Base-by-base conservation (phyloP, 1,284 basidiomycete species). In the Caloboletus firmus region DNA sequence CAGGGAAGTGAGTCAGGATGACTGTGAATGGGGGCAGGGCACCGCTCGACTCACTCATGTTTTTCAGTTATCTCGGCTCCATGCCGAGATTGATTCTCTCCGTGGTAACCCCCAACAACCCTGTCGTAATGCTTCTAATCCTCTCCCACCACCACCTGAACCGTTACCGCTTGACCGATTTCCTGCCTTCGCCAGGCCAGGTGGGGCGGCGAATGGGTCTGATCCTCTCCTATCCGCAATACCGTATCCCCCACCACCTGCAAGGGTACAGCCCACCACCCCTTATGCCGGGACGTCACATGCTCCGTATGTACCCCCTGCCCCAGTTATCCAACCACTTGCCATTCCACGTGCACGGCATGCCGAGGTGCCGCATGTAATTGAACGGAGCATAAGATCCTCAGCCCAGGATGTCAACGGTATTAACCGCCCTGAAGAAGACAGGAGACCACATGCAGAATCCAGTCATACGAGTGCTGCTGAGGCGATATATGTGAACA, bases 141-240 rank as follows among this genome's bases (percentile, higher is more conserved):
- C 79, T 6, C 71, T 80, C 10, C 79, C 79, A 26, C 64, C 70
- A 41, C 79, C 79, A n/a, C 79, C 79, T 17, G 72, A 77, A 54
- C 79, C 76, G 4, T 60, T 80, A 9, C 69, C 74, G 7, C 64
- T 76, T 24, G 72, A 77, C 24, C 69, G 72, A 52, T 69, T 77
- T 28, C 71, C 75, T 17, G 44, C 68, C 10, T 73, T 77, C 51
- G 66, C 72, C 18, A 62, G 70, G 47, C 60, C 68, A n/a, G 62
- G 63, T 18, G 69, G 69, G 11, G 47, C 47, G 45, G 37, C 39
- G 32, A 56, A 58, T 35, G 17, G 46, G 1, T 15, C 52, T 5
- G 68, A 69, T 51, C 49, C 56, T 2, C 63, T 60, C 39, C 44
- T 64, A 15, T 39, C 55, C 3, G 60, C 58, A 17, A 56, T 65